Conservation (phyloP, 495 filamentous ascomycete species). For the Hyaloscypha hepaticicola region DNA sequence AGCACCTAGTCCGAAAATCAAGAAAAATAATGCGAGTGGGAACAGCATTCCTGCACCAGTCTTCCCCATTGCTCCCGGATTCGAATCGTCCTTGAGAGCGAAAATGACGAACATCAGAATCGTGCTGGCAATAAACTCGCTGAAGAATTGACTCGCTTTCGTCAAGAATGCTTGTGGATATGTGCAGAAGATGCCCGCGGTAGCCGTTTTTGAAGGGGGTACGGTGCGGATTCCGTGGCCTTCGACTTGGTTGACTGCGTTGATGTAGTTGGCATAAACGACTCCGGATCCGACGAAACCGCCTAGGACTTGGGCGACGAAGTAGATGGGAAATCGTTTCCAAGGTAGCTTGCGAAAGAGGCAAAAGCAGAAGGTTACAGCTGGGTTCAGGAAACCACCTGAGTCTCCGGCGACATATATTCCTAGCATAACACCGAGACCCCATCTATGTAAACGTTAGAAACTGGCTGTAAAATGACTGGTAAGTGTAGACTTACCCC, state of each 20-base stretch:
- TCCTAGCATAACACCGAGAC: conserved; percentile 62
- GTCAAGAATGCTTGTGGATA: conserved; percentile 63
- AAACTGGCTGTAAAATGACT: background rate
- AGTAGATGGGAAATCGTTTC: conserved; percentile 56
- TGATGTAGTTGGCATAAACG: conserved; percentile 58
- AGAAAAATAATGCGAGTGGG: conserved; percentile 60
- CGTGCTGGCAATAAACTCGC: conserved; percentile 59
- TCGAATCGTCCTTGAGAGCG: conserved; percentile 60
- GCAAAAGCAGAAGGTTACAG: conserved; percentile 63
- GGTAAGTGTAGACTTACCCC: conserved; percentile 41
- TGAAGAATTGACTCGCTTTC: conserved; percentile 59
- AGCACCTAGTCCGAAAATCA: conserved; percentile 64
- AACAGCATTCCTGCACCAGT: conserved; percentile 44
- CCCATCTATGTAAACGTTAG: conserved; percentile 23
- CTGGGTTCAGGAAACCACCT: conserved; percentile 65
- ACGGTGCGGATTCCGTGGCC: conserved; percentile 36
- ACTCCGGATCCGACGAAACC: conserved; percentile 54
- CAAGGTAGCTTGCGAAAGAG: conserved; percentile 63
- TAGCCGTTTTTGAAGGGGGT: conserved; percentile 51
- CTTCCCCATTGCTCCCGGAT: conserved; percentile 43
- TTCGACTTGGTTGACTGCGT: conserved; percentile 52
- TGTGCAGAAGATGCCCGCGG: conserved; percentile 65
- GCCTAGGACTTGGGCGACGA: conserved; percentile 52
- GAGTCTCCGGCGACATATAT: conserved; percentile 59
- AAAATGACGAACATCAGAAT: conserved; percentile 69